Conservation (phyloP, 2,329 filamentous ascomycete species). For the Chrysosporium queenslandicum region DNA sequence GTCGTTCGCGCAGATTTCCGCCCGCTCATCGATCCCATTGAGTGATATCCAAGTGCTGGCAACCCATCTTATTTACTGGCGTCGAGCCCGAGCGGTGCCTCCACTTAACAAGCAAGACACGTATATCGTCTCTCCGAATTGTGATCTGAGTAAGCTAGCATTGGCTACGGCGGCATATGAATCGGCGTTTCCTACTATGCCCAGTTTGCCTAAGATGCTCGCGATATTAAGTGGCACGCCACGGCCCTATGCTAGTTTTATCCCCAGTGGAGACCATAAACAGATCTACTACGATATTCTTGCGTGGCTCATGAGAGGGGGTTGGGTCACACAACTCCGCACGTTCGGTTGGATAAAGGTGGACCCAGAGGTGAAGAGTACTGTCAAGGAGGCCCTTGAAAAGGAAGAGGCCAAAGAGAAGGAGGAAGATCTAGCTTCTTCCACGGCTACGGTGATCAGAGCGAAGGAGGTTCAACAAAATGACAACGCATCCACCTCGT, state of each 20-base stretch:
- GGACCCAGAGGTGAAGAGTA: constrained; percentile 69
- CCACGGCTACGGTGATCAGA: constrained; percentile 6
- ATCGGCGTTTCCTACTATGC: constrained; percentile 69
- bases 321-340: constrained; percentile 87
- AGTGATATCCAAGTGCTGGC: constrained; percentile 78
- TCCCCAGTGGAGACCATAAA: constrained; percentile 79
- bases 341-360: constrained; percentile 86
- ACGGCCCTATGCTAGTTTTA: constrained; percentile 70
- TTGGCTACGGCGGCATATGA: constrained; percentile 63
- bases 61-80: constrained; percentile 91
- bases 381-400: constrained; percentile 63
- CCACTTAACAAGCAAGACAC: constrained; percentile 81
- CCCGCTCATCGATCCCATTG: constrained; percentile 54
- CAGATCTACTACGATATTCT: constrained; percentile 81
- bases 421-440: constrained; percentile 13
- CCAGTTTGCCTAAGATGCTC: constrained; percentile 77
- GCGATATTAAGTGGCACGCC: constrained; percentile 69
- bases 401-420: constrained; percentile 52
- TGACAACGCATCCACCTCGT: constrained; percentile 29
- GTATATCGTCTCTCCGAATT: constrained; percentile 86
- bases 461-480: constrained; percentile 15
- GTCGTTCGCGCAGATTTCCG: constrained; percentile 62
- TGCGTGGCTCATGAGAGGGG: constrained; percentile 83
- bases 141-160: constrained; percentile 62
- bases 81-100: constrained; percentile 79